These are phyloP conservation scores for Colletotrichum costaricense DNA, from an alignment of 2,329 filamentous ascomycete species.

Conservation along the genomic window DNA sequence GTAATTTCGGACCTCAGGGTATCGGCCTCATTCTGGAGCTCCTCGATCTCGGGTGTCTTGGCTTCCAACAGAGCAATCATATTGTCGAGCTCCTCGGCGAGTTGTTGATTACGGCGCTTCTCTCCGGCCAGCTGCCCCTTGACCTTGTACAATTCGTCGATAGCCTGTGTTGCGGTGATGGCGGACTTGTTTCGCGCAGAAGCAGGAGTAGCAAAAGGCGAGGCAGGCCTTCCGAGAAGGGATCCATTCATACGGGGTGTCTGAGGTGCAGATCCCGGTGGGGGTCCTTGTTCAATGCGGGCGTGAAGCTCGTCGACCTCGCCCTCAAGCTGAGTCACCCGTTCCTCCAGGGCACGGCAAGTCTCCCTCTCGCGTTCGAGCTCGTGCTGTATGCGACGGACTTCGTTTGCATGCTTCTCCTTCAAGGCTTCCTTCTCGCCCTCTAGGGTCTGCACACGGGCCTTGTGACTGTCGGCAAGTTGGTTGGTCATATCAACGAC, in stretches of 20 bases:
- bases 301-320: slow-evolving; percentile 66
- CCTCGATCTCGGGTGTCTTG: slow-evolving; percentile 88
- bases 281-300: slow-evolving; percentile 55
- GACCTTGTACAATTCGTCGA: slow-evolving; percentile 73
- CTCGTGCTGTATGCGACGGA: slow-evolving; percentile 66
- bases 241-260: slow-evolving; percentile 72
- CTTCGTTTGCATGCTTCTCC: slow-evolving; percentile 73
- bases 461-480: slow-evolving; percentile 77
- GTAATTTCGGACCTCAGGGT: slow-evolving; percentile 83
- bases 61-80: slow-evolving; percentile 88
- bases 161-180: slow-evolving; percentile 70
- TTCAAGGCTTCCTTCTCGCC: slow-evolving; percentile 68
- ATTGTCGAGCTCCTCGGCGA: slow-evolving; percentile 83
- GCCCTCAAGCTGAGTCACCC: slow-evolving; percentile 61
- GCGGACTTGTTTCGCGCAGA: slow-evolving; percentile 66
- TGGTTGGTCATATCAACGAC: slow-evolving; percentile 86
- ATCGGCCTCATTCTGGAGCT: slow-evolving; percentile 83
- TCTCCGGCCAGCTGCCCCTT: slow-evolving; percentile 81
- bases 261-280: slow-evolving; percentile 64
- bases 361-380: slow-evolving; percentile 65
- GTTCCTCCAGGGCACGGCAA: slow-evolving; percentile 58
- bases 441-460: slow-evolving; percentile 77
- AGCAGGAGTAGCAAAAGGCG: slow-evolving; percentile 71
- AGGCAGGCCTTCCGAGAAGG: slow-evolving; percentile 62
- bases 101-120: slow-evolving; percentile 78